Conservation (phyloP, 208 protist genomes). For the Borovskyia barvae region DNA sequence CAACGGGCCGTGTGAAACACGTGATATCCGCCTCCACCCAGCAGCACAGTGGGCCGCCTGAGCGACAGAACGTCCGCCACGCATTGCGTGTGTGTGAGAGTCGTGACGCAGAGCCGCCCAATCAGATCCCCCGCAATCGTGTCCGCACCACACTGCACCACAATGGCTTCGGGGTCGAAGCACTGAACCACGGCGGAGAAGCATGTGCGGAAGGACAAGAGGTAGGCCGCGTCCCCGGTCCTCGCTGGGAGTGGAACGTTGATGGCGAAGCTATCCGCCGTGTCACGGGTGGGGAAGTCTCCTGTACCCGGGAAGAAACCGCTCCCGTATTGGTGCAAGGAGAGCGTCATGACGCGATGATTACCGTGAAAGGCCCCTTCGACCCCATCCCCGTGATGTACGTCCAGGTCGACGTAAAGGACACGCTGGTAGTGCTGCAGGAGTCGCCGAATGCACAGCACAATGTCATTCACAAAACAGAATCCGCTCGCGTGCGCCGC, state of each 20-base stretch:
- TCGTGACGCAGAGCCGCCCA: slow-evolving; percentile 96
- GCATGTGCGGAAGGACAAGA: slow-evolving; percentile 94
- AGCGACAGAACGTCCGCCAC: slow-evolving; percentile 94
- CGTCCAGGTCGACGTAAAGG: slow-evolving; percentile 99
- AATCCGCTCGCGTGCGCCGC: slow-evolving; percentile 96
- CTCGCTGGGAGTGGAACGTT: slow-evolving; percentile 96
- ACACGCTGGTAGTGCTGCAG: slow-evolving; percentile 96
- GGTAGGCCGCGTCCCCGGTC: slow-evolving; percentile 94
- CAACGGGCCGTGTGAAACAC: slow-evolving; percentile 98
- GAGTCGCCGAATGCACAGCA: slow-evolving; percentile 99
- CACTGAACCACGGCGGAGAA: slow-evolving; percentile 92
- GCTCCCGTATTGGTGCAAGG: slow-evolving; percentile 98
- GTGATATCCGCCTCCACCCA: slow-evolving; percentile 99
- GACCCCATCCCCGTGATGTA: slow-evolving; percentile 99
- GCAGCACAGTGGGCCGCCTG: slow-evolving; percentile 92
- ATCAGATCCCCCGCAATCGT: slow-evolving; percentile 96
- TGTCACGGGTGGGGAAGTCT: slow-evolving; percentile 34
- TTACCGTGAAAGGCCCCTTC: slow-evolving; percentile 99
- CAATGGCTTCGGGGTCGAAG: slow-evolving; percentile 96
- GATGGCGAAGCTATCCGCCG: slow-evolving; percentile 61
- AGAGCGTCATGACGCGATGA: slow-evolving; percentile 99
- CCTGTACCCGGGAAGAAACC: slow-evolving; percentile 98
- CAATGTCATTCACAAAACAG: slow-evolving; percentile 99
- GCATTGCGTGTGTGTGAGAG: slow-evolving; percentile 92
- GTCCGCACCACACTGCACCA: slow-evolving; percentile 99